Conservation (phyloP, 495 filamentous ascomycete species). For the Xylaria telfairii region DNA sequence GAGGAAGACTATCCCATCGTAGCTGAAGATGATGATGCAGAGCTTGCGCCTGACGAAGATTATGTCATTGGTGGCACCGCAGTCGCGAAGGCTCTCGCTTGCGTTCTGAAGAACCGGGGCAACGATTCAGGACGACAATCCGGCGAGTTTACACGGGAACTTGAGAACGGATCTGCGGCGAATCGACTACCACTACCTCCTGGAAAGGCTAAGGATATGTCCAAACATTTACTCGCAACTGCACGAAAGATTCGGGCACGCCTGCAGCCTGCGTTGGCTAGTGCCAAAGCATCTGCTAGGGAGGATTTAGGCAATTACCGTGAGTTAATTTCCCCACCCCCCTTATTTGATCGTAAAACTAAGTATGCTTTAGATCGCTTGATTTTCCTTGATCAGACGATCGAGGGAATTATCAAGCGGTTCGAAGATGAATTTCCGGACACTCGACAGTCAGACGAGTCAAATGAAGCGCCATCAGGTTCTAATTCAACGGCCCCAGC, state of each 20-base stretch:
- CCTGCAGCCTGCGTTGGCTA: slow-evolving; percentile 82
- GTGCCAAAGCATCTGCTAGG: slow-evolving; percentile 63
- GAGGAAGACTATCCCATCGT: slow-evolving; percentile 64
- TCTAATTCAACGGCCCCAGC: slow-evolving; percentile 47
- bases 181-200: slow-evolving; percentile 34
- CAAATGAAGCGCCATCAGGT: slow-evolving; percentile 39
- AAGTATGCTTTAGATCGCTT: slow-evolving; percentile 68
- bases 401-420: slow-evolving; percentile 87
- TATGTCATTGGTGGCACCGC: slow-evolving; percentile 96
- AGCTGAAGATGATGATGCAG: slow-evolving; percentile 63
- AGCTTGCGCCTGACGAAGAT: slow-evolving; percentile 83
- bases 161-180: slow-evolving; percentile 40
- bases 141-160: slow-evolving; percentile 49
- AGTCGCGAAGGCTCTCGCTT: slow-evolving; percentile 90
- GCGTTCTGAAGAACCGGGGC: slow-evolving; percentile 80
- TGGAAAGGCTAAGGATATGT: slow-evolving; percentile 87
- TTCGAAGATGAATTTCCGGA: slow-evolving; percentile 98
- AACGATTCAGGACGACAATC: slow-evolving; percentile 59
- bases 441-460: slow-evolving; percentile 66
- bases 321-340: slow-evolving; percentile 52
- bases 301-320: slow-evolving; percentile 71
- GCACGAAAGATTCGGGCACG: slow-evolving; percentile 86
- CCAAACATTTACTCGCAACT: slow-evolving; percentile 81
- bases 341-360: slow-evolving; percentile 9
- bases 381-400: slow-evolving; percentile 86